phyloP scores from a whole-genome alignment of 495 filamentous ascomycete genomes.

The Penicillium canariense region DNA sequence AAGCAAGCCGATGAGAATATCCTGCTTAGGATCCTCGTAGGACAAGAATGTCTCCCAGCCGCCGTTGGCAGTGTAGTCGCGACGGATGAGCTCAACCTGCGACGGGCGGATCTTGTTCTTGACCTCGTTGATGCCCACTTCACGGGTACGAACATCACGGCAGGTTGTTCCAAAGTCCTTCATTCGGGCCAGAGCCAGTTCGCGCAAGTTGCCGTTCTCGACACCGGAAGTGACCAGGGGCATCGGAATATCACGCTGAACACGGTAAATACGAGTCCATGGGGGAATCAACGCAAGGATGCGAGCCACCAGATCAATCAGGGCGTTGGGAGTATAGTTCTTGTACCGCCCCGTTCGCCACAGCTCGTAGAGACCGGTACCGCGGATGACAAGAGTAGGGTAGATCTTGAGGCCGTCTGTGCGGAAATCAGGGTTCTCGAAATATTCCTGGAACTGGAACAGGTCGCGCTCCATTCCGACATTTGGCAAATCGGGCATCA shows the following conservation, averaged over 20 bases:
- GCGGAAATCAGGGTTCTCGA: conserved; percentile 92
- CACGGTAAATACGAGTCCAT: conserved; percentile 98
- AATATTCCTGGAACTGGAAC: conserved; percentile 96
- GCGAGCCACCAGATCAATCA: conserved; percentile 91
- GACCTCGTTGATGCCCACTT: conserved; percentile 98
- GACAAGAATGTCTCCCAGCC: conserved; percentile 98
- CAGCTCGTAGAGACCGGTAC: conserved; percentile 93
- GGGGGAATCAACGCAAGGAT: conserved; percentile 93
- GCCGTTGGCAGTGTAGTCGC: conserved; percentile 91
- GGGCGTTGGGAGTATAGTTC: conserved; percentile 95
- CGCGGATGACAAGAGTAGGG: conserved; percentile 94
- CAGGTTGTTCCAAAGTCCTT: conserved; percentile 98
- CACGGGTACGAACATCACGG: conserved; percentile 94
- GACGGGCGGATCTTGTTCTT: conserved; percentile 97
- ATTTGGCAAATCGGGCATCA: conserved; percentile 99
- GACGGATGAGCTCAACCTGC: conserved; percentile 93
- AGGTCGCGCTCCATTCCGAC: conserved; percentile 98
- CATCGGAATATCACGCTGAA: conserved; percentile 98
- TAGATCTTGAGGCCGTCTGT: conserved; percentile 99
- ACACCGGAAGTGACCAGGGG: conserved; percentile 94
- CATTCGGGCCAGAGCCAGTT: conserved; percentile 90
- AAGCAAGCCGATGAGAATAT: conserved; percentile 91
- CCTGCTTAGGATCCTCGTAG: conserved; percentile 97
- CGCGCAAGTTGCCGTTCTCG: conserved; percentile 95
- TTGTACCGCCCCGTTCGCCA: conserved; percentile 97